Base-by-base conservation (phyloP, 371 early-diverging fungal species). In the Mortierella sp. region DNA sequence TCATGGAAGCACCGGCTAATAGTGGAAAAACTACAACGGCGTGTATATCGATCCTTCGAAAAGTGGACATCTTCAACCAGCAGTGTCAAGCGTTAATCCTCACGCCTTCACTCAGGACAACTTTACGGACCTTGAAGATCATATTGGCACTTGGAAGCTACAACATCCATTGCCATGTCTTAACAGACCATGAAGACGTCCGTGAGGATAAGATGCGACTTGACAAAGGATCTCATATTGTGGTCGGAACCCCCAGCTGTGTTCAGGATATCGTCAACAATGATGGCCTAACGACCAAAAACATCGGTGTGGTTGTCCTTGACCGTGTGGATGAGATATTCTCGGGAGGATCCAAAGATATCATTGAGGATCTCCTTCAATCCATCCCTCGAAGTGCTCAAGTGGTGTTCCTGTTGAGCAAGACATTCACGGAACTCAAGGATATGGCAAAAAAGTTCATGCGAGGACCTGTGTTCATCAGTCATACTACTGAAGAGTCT, bases 251-350 rank as follows among this genome's bases (percentile, higher is more conserved):
- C 0, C 70, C 70, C 16, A 97, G 98, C 71, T 90, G 96, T 66
- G 93, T 97, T 30, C 39, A 82, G 56, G 95, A 96, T 67, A 93
- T 96, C 93, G 91, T 96, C 67, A 87, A 90, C 72, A 86, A 90
- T 50, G 83, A 92, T 28, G 84, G 85, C 28, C 79, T 96, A 51
- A 86, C 88, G 46, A 85, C 93, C 21, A 84, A 89, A 42, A 27
- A 84, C 55, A 87, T 97, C 67, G 90, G 91, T 74, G 86, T 96
- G 86, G 90, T 97, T 62, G 91, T 97, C 42, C 84, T 97, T 21
- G 97, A 97, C 82, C 97, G 96, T 80, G 97, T 96, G 31, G 98
- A 97, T 82, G 95, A 96, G 79, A 90, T 97, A 91, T 82, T 96
- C 57, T 90, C 91, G 53, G 87, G 87, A 54, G 97, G 95, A 64